A percentile compares a stretch with the other conserved stretches of the same genome.
Evolutionary conservation across 345 rosid genomes (phyloP).

Genomic region (Camelina neglecta): DNA sequence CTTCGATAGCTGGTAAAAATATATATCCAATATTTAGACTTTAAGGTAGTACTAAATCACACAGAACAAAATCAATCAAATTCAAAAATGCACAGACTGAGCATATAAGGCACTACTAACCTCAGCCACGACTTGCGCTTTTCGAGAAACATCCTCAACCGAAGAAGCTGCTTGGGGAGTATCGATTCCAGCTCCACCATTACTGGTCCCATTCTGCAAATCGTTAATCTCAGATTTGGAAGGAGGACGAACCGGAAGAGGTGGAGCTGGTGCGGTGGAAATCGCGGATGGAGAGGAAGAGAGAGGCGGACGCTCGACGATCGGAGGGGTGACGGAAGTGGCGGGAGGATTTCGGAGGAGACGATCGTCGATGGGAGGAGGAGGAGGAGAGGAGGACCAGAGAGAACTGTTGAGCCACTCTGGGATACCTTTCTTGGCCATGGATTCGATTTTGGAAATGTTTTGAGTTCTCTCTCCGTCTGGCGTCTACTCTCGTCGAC

Average conservation of each 20-base stretch:
- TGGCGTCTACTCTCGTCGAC: neutral
- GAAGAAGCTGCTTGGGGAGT: slow-evolving; percentile 39
- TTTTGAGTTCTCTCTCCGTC: neutral
- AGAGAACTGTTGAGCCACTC: slow-evolving; percentile 98
- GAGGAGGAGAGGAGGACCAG: slow-evolving; percentile 69
- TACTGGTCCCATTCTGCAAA: slow-evolving; percentile 31
- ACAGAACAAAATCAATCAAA: neutral
- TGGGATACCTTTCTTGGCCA: slow-evolving; percentile 87
- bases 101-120: slow-evolving; percentile 35
- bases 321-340: slow-evolving; percentile 40
- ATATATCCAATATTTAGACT: neutral
- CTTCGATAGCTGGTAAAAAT: slow-evolving; percentile 63
- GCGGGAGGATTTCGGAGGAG: slow-evolving; percentile 42
- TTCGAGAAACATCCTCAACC: slow-evolving; percentile 70
- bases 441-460: slow-evolving; percentile 34
- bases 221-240: slow-evolving; percentile 55
- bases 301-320: slow-evolving; percentile 41
- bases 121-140: slow-evolving; percentile 81
- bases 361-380: slow-evolving; percentile 56
- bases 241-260: slow-evolving; percentile 40
- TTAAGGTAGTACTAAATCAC: neutral
- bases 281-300: slow-evolving; percentile 49
- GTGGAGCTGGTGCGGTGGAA: slow-evolving; percentile 42
- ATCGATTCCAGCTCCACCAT: slow-evolving; percentile 45
- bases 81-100: slow-evolving; percentile 15